These are phyloP conservation scores for Aphanocladium album DNA, from an alignment of 2,329 filamentous ascomycete genomes.

Conservation along the genomic window DNA sequence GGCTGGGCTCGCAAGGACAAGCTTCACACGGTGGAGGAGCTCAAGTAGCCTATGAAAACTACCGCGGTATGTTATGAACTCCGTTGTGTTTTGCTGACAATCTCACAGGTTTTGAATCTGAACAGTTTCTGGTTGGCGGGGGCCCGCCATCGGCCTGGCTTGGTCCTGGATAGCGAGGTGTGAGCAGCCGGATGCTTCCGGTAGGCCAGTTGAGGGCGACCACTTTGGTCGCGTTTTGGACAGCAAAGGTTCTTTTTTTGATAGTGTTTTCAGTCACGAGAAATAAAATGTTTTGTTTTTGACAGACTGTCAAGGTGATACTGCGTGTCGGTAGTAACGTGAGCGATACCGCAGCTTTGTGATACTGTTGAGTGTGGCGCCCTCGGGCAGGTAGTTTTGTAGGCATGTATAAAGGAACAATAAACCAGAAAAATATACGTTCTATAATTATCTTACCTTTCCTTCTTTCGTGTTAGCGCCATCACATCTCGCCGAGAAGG, in stretches of 20 bases:
- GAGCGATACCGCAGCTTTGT: neutral
- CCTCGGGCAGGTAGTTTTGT: neutral
- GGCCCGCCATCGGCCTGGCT: neutral
- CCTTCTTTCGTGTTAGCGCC: neutral
- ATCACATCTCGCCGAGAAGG: neutral
- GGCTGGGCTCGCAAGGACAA: too few species aligned
- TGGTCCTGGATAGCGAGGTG: neutral
- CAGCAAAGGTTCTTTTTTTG: neutral
- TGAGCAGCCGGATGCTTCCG: neutral
- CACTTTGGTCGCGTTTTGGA: too few species aligned
- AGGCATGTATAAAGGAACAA: neutral
- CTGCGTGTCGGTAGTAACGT: neutral
- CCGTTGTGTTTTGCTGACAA: too few species aligned
- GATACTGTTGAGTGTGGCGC: neutral
- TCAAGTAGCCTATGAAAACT: too few species aligned
- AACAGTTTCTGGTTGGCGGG: too few species aligned
- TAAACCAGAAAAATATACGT: too few species aligned
- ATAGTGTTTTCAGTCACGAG: neutral
- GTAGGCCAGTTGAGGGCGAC: neutral
- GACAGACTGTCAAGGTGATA: neutral
- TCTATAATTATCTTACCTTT: too few species aligned
- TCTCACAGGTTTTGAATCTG: too few species aligned
- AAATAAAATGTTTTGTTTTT: neutral
- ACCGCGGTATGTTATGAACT: too few species aligned
- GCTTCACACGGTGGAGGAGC: too few species aligned